Evolutionary conservation across 1,284 basidiomycete species (phyloP), one percentile per base, ranked within the genome.

Genomic region (Cerioporus squamosus): DNA sequence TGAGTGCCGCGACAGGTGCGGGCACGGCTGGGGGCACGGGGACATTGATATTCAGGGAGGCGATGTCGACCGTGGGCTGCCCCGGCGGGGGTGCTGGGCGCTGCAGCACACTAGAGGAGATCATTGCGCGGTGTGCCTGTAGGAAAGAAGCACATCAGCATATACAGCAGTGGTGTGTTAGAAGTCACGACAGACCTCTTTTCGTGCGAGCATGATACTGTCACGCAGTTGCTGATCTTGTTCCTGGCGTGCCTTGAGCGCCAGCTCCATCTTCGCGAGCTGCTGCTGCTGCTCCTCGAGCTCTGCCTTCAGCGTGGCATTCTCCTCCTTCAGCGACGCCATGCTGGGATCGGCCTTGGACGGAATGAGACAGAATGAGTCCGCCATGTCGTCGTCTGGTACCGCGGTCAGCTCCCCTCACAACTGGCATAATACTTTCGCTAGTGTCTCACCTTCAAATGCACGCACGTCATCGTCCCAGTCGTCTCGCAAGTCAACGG

Each of bases 171-270:
- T 38, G 51, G 46, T 31, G 65, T 40, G 48, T 18, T 3, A 18
- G 22, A 18, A 42, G 23, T 10, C 15, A 12, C 1, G 1, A 47
- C 23, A 43, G 17, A 88, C 91, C 79, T 93, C 90, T 74, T 85
- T 84, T n/a, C 88, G 84, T 5, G 89, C 91, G 72, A 88, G 78
- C 61, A 87, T 83, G 65, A 93, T 91, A 66, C 89, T 90, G 64
- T 92, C 91, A 18, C 90, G 84, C 56, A 93, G 73, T 46, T 90
- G 82, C 58, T 83, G 79, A 68, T 92, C 90, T 69, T 92, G 90
- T 63, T 90, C 90, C 70, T 86, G 86, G 57, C 90, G 83, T 63
- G 86, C 66, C 61, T 87, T 85, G 33, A 92, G 72, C 39, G 83
- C 75, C 23, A 80, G 79, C 60, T 91, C 88, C 23, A 86, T 81